phyloP scores from a whole-genome alignment of 768 basidiomycete species.

The Trametes elegans region DNA sequence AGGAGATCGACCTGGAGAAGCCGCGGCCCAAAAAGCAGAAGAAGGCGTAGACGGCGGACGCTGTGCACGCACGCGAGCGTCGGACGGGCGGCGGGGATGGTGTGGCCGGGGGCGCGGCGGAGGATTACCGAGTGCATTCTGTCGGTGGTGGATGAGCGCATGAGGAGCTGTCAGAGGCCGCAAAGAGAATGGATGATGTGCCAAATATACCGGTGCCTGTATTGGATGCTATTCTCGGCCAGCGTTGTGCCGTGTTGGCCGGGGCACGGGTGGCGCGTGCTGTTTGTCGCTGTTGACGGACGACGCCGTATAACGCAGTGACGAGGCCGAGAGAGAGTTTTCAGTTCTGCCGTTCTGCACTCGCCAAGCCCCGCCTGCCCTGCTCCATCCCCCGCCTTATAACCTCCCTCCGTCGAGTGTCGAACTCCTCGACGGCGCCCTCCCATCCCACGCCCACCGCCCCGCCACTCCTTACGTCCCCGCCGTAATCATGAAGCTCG shows the following conservation, averaged over 20 bases:
- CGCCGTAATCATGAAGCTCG: slow-evolving; percentile 34
- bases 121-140: neutral
- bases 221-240: slow-evolving; percentile 20
- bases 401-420: neutral
- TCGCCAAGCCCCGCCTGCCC: neutral
- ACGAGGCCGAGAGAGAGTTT: too few species aligned
- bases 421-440: slow-evolving; percentile 13
- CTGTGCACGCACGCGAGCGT: too few species aligned
- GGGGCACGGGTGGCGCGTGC: slow-evolving; percentile 9
- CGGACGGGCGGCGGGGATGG: neutral
- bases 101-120: neutral
- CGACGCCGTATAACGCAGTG: neutral
- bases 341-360: neutral
- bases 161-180: neutral
- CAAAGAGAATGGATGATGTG: slow-evolving; percentile 1
- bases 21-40: slow-evolving; percentile 71
- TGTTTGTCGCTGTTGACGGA: slow-evolving; percentile 12
- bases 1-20: slow-evolving; percentile 87
- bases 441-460: neutral
- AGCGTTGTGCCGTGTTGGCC: slow-evolving; percentile 1
- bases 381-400: neutral
- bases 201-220: slow-evolving; percentile 7
- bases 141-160: slow-evolving; percentile 4
- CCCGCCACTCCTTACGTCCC: slow-evolving; percentile 10
- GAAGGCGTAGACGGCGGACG: slow-evolving; percentile 43